Conservation (phyloP, 1,284 basidiomycete species). For the Microbotryum scabiosae region DNA sequence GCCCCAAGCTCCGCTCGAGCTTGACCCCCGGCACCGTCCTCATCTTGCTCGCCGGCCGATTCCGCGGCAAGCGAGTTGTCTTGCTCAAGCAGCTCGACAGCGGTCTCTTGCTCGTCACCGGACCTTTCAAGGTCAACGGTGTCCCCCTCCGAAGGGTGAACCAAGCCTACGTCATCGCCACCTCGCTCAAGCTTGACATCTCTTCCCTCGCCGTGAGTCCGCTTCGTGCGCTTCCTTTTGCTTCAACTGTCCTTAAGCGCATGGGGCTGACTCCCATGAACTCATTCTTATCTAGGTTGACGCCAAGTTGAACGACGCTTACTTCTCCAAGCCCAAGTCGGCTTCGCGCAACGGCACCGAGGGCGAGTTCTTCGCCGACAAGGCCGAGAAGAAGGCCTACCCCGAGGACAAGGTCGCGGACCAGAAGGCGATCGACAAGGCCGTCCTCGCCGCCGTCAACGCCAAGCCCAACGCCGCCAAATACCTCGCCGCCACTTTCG, state of each 20-base stretch:
- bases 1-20: slow-evolving; percentile 68
- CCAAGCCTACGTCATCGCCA: slow-evolving; percentile 99
- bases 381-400: slow-evolving; percentile 81
- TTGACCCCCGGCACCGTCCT: slow-evolving; percentile 94
- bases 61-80: slow-evolving; percentile 96
- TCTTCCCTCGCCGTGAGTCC: slow-evolving; percentile 60
- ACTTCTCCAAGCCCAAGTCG: slow-evolving; percentile 76
- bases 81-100: slow-evolving; percentile 95
- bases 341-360: slow-evolving; percentile 71
- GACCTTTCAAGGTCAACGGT: slow-evolving; percentile 98
- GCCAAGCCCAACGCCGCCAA: slow-evolving; percentile 86
- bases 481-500: slow-evolving; percentile 90
- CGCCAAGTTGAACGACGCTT: slow-evolving; percentile 80
- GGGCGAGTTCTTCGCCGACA: slow-evolving; percentile 90
- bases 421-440: slow-evolving; percentile 87
- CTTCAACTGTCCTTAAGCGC: not conserved
- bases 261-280: not conserved
- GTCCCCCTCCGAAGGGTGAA: slow-evolving; percentile 96
- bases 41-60: slow-evolving; percentile 95
- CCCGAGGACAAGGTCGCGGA: slow-evolving; percentile 81
- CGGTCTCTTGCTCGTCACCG: slow-evolving; percentile 79
- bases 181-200: slow-evolving; percentile 89
- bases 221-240: not conserved
- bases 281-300: slow-evolving; percentile 10
- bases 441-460: slow-evolving; percentile 76